Evolutionary conservation across 2,329 filamentous ascomycete species (phyloP), one percentile per base, ranked within the genome.

Genomic region (Diaporthe eres): DNA sequence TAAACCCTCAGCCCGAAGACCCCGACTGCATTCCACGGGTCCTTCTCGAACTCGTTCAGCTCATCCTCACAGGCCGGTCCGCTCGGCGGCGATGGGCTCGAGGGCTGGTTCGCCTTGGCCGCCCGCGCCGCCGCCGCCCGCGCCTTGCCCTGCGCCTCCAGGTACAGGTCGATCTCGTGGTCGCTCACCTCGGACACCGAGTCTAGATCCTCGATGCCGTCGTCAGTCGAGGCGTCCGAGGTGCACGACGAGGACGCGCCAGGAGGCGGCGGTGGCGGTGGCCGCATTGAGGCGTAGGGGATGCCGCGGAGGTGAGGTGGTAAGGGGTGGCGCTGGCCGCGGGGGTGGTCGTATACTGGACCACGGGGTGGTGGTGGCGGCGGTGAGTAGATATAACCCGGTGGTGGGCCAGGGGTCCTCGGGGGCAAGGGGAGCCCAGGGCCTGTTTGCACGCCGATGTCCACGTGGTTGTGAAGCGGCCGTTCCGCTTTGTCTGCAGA

Each of bases 21-120:
- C 22, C 86, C 89, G 15, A 92, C 86, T 0, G 91, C 90, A 79
- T 92, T 92, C 91, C 91, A 93, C 0, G 90, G 87, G 39, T 91
- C 87, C 44, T 83, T 84, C 79, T 89, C 87, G 47, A 87, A 87
- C 74, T 90, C 87, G 76, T 87, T 86, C 47, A 73, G 37, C 39
- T 84, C 84, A 31, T 87, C 85, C 39, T 88, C 87, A 9, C 84
- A 81, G 3, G 82, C 60, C 6, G 61, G 44, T 5, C 31, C 53
- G 31, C 28, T 25, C 44, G 65, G 60, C 67, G 55, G 72, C 34
- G 63, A 60, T n/a, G 74, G 73, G n/a, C 71, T 67, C 39, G 74
- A 49, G n/a, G 55, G 42, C 58, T 72, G n/a, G 55, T 65, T 49
- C 15, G 57, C 31, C 71, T 58, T 25, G 49, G 55, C 73, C 8